Conservation (phyloP, 139 green algal species). For the Zygnema cylindricum region DNA sequence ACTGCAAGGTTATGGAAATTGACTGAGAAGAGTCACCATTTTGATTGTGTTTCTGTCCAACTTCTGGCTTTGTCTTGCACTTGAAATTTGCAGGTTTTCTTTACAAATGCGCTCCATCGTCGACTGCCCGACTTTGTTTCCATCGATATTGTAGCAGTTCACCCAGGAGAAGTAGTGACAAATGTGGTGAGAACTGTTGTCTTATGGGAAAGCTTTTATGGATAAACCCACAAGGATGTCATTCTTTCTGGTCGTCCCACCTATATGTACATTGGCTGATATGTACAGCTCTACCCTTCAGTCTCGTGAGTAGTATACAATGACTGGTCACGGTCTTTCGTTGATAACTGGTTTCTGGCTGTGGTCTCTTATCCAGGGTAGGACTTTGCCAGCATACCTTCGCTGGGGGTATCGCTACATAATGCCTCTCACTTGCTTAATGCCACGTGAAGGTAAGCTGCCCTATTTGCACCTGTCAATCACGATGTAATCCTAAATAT, state of each 20-base stretch:
- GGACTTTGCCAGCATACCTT: conserved; percentile 12
- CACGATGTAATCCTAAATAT: too few relatives aligned
- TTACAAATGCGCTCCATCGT: conserved; percentile 52
- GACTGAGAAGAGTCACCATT: too few relatives aligned
- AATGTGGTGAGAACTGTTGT: conserved; percentile 51
- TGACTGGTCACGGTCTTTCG: too few relatives aligned
- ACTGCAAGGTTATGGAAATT: too few relatives aligned
- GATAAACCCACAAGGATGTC: background rate
- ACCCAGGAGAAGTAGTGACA: conserved; percentile 55
- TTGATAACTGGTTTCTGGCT: too few relatives aligned
- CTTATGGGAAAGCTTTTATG: background rate
- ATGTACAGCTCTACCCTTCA: too few relatives aligned
- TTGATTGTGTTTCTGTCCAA: background rate
- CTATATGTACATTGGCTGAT: background rate
- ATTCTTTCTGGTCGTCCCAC: background rate
- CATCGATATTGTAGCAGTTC: conserved; percentile 45
- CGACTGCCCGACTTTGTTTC: background rate
- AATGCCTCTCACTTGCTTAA: background rate
- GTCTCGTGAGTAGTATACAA: too few relatives aligned
- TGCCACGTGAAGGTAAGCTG: conserved; percentile 23
- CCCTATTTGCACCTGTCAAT: too few relatives aligned
- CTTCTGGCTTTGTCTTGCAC: background rate
- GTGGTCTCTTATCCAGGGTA: too few relatives aligned
- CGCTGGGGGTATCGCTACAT: background rate
- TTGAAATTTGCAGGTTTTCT: conserved; percentile 40